A percentile compares a stretch with the other conserved stretches of the same genome.
These are phyloP conservation scores for Blastobotrys indianensis DNA, from an alignment of 1,139 yeast species.

Conservation along the genomic window DNA sequence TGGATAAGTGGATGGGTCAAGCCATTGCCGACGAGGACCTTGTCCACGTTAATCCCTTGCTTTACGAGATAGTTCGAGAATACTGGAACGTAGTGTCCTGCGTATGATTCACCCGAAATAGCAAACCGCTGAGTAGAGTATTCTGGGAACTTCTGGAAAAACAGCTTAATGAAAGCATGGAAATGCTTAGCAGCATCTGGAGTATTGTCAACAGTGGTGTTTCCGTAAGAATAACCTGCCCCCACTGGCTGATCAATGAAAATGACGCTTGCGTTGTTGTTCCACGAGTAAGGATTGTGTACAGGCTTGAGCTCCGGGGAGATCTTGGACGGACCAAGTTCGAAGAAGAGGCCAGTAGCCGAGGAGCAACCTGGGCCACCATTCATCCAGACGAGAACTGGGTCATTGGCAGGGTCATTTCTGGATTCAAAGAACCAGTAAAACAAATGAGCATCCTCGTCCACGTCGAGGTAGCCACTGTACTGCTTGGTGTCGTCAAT, in stretches of 20 bases:
- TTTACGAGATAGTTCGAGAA: constrained; percentile 83
- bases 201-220: constrained; percentile 10
- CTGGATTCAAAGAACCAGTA: constrained; percentile 88
- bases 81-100: constrained; percentile 93
- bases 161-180: constrained; percentile 81
- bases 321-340: constrained; percentile 80
- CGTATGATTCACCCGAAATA: constrained; percentile 96
- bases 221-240: constrained; percentile 75
- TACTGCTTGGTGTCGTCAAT: constrained; percentile 35
- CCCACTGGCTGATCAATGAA: constrained; percentile 94
- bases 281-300: constrained; percentile 80
- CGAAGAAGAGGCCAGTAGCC: constrained; percentile 87
- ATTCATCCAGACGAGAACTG: constrained; percentile 80
- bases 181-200: constrained; percentile 92
- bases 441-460: constrained; percentile 77
- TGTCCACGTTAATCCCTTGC: constrained; percentile 70
- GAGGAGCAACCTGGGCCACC: constrained; percentile 93
- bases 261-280: constrained; percentile 80
- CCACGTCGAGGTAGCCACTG: constrained; percentile 41
- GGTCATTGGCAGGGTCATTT: constrained; percentile 81
- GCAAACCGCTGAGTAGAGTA: constrained; percentile 71
- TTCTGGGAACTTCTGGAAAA: constrained; percentile 88
- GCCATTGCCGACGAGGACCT: constrained; percentile 79
- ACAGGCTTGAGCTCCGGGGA: constrained; percentile 61
- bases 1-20: constrained; percentile 71